phyloP scores from a whole-genome alignment of 2,329 filamentous ascomycete genomes.

The Capronia coronata region DNA sequence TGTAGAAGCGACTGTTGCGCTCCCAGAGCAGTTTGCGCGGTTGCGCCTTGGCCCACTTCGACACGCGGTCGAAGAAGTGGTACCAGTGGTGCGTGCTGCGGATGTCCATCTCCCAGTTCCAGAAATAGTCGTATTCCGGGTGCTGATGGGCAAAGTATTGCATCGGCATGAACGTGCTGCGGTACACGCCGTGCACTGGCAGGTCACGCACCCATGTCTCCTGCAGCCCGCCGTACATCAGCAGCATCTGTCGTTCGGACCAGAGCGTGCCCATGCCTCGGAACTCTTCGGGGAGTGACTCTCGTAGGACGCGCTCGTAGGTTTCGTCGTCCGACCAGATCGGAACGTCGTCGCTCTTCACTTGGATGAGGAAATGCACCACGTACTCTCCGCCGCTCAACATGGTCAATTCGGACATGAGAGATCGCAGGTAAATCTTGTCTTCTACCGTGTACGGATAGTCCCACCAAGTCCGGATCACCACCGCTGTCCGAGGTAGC shows the following conservation, averaged over 20 bases:
- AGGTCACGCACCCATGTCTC: conserved; percentile 67
- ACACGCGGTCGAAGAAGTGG: conserved; percentile 62
- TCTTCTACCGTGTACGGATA: conserved; percentile 73
- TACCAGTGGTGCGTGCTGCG: conserved; percentile 86
- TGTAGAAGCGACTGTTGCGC: conserved; percentile 68
- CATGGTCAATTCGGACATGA: conserved; percentile 72
- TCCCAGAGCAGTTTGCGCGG: conserved; percentile 78
- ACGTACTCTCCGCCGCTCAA: conserved; percentile 74
- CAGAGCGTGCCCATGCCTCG: conserved; percentile 81
- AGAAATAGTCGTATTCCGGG: conserved; percentile 83
- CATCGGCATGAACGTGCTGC: conserved; percentile 87
- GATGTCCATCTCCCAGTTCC: conserved; percentile 94
- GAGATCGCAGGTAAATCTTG: conserved; percentile 71
- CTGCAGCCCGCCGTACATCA: conserved; percentile 80
- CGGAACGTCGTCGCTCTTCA: conserved; percentile 69
- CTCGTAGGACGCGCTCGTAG: conserved; percentile 65
- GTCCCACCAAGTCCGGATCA: conserved; percentile 73
- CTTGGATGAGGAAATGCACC: conserved; percentile 77
- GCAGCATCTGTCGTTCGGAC: conserved; percentile 88
- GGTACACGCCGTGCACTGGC: conserved; percentile 85
- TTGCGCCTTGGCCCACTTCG: conserved; percentile 63
- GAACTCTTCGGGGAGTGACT: conserved; percentile 73
- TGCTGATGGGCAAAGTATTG: conserved; percentile 87
- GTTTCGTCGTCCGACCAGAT: conserved; percentile 75
- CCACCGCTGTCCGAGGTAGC: conserved; percentile 60